Base-by-base conservation (phyloP, 169 alveolate species). In the Plasmodium vivax region DNA sequence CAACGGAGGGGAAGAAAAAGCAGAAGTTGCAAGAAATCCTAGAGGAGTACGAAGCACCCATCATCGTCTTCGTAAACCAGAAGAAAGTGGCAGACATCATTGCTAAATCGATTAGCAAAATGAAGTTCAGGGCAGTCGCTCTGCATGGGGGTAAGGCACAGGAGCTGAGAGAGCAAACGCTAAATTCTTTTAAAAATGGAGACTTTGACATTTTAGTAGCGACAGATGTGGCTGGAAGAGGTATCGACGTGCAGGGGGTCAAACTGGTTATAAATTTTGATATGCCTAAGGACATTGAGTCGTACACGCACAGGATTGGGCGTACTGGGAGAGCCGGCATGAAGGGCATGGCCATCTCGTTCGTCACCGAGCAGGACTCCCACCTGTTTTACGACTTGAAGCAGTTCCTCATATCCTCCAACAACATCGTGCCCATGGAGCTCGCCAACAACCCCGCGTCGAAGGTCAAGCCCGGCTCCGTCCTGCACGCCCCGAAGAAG, bases 251-350 rank as follows among this genome's bases (percentile, higher is more conserved):
- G 43, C 99, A 98, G 30, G 99, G 98, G 5, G 99, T 99, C 32
- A 97, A 97, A 62, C 97, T 97, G 79, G 99, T 99, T 51, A 98
- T 99, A 27, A 99, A 99, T 96, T 99, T 98, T 93, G 99, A 99
- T 96, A 98, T 99, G 96, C 99, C 99, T n/a, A 98, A 97, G 93
- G 98, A 98, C 84, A 98, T 98, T 43, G 98, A 98, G 93, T 98
- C 98, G 79, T 99, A 98, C 94, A 96, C 98, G 41, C 99, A 99
- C 95, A 95, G 99, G 96, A 97, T 98, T n/a, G 99, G 99, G 10
- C 98, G 99, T 74, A 99, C 99, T 1, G 99, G 99, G 8, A 97
- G 99, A 62, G 99, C 99, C 1, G 99, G 99, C 5, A 97, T 98
- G 83, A 97, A 97, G 93, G 99, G 99, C 3, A 93, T 98, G 90